Base-by-base conservation (phyloP, 2,329 filamentous ascomycete species). In the Clonostachys byssicola region DNA sequence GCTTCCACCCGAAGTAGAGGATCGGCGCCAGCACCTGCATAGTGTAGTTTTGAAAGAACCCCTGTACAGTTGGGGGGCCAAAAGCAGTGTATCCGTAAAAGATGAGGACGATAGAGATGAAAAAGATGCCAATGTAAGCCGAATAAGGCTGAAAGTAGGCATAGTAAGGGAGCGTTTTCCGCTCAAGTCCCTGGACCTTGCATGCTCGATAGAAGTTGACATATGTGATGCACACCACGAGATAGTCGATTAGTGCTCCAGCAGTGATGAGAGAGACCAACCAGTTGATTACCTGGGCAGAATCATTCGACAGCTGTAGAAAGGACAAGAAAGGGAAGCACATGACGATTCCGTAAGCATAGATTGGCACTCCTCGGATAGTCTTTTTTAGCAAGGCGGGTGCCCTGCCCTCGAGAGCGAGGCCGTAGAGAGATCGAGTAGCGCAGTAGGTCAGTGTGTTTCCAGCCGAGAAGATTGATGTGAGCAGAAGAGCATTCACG, bases 281-380 rank as follows among this genome's bases (percentile, higher is more conserved):
- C 75, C 75, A 83, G 48, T 58, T 74, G 14, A 82, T 68, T 2
- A 75, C 74, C 48, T 70, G 60, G 9, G 72, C 65, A 1, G 76
- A 77, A 41, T 67, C 70, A 56, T 63, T 73, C 51, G 67, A 70
- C 12, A 75, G 67, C 46, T 77, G 71, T 38, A 81, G 67, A 61
- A 81, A 77, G 30, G 75, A 75, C 38, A 80, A 63, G 49, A 77
- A 63, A 8, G 75, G 73, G 61, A 81, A 77, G 30, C 71, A 55
- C 70, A 80, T 77, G 45, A 77, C 74, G 8, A 81, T 53, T 34
- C 51, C 55, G 61, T 83, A 80, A 57, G 74, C 77, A 59, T 73
- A 83, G 54, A 84, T 73, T 10, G 81, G 81, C 1, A 84, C 80
- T 57, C 84, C 84, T 53, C 70, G 73, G 10, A 77, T 86, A 58